Evolutionary conservation across 2,329 filamentous ascomycete genomes (phyloP).

Genomic region (Colletotrichum tanaceti): DNA sequence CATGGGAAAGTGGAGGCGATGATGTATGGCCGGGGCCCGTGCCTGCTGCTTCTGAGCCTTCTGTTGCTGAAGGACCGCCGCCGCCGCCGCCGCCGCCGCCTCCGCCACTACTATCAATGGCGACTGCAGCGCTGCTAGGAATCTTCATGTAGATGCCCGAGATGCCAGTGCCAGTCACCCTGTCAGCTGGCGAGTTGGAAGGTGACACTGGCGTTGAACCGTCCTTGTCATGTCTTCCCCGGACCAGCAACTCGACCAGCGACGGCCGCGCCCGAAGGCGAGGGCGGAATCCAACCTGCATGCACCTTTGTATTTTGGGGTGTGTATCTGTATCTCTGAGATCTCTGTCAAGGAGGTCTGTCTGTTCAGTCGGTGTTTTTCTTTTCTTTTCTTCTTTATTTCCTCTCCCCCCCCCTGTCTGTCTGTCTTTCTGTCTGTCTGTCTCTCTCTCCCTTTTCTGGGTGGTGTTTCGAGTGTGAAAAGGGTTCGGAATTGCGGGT

Average conservation of each 20-base stretch:
- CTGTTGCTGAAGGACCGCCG: slow-evolving; percentile 44
- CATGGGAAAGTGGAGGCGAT: slow-evolving; percentile 37
- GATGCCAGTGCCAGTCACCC: slow-evolving; percentile 36
- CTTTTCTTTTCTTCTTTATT: neutral
- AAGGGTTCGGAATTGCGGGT: neutral
- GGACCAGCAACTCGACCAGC: slow-evolving; percentile 63
- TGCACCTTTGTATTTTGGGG: slow-evolving; percentile 47
- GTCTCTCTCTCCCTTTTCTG: too few species aligned
- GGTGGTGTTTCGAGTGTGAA: neutral
- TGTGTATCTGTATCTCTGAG: neutral
- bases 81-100: too few species aligned
- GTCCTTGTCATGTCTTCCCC: slow-evolving; percentile 48
- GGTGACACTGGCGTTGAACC: slow-evolving; percentile 39
- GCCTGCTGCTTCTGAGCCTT: slow-evolving; percentile 33
- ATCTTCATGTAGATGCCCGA: slow-evolving; percentile 44
- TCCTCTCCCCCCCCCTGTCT: too few species aligned
- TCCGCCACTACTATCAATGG: slow-evolving; percentile 17
- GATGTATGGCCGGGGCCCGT: slow-evolving; percentile 40
- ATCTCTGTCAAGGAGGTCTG: neutral
- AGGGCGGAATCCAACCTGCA: slow-evolving; percentile 64
- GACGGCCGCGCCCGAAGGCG: slow-evolving; percentile 64
- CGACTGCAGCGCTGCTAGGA: slow-evolving; percentile 36
- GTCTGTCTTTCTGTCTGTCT: too few species aligned
- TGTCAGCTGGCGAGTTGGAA: slow-evolving; percentile 32
- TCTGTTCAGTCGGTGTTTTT: neutral